Percentiles rank a stretch among this genome's conserved stretches.
Conservation (phyloP, 805 yeast genomes). For the Wickerhamomyces ciferrii region DNA sequence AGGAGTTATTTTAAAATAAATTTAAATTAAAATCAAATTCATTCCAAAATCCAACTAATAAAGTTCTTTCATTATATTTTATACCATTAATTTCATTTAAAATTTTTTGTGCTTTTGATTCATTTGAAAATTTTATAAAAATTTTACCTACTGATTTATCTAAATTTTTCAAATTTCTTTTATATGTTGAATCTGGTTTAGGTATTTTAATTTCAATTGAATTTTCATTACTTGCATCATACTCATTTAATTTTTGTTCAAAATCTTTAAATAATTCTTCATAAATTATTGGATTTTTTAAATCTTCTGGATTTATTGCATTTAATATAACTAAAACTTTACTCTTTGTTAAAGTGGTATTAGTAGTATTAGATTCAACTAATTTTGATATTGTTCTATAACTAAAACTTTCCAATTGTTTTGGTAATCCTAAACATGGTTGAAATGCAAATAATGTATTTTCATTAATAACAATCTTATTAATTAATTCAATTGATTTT, state of each 20-base stretch:
- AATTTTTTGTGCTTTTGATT: conserved; percentile 50
- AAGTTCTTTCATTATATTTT: conserved; percentile 60
- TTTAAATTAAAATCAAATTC: conserved; percentile 50
- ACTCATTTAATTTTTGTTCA: no score
- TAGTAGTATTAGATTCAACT: conserved; percentile 6
- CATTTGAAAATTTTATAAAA: conserved; percentile 55
- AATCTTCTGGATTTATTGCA: conserved; percentile 57
- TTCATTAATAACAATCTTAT: conserved; percentile 30
- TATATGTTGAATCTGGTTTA: conserved; percentile 39
- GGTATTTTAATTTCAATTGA: conserved; percentile 57
- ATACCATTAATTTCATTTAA: conserved; percentile 57
- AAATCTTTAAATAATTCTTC: conserved; percentile 51
- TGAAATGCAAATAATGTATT: conserved; percentile 27
- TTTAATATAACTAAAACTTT: conserved; percentile 64
- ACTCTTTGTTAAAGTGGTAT: conserved; percentile 24
- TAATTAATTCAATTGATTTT: conserved; percentile 25
- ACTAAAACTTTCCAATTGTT: conserved; percentile 14
- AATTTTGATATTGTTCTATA: conserved; percentile 18
- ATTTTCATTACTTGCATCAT: conserved; percentile 45
- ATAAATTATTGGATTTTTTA: conserved; percentile 43
- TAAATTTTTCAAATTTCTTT: conserved; percentile 37
- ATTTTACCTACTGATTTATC: conserved; percentile 67
- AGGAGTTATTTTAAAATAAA: conserved; percentile 5
- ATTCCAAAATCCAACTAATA: conserved; percentile 58
- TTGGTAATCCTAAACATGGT: conserved; percentile 30